Evolutionary conservation across 1,284 basidiomycete species (phyloP), one percentile per base, ranked within the genome.

Genomic region (Ceratobasidium sp.): DNA sequence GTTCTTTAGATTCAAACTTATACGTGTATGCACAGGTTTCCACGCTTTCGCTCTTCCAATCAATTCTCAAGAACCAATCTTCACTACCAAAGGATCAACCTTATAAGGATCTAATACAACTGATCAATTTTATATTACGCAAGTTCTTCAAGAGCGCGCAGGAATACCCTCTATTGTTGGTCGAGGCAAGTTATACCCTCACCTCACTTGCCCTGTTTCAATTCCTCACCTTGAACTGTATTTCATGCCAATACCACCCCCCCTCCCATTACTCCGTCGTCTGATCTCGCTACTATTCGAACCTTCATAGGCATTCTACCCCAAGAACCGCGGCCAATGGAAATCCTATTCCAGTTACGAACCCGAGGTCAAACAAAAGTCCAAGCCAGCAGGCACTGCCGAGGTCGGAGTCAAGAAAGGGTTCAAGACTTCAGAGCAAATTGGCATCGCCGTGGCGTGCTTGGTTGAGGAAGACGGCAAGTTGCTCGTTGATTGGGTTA

Each of bases 81-180:
- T 83, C 85, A 6, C 81, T 95, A 49, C 91, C 93, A 56, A 85
- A 84, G 66, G 87, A 90, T 52, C 86, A 88, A 70, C 81, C 90
- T 1, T 88, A 91, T 78, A 89, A 89, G 73, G 94, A 98, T 77
- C 85, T 97, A 44, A 77, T 91, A 56, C 83, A 84, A 66, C 79
- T 97, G 27, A 87, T 97, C 78, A 90, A 87, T 73, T 98, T 85
- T 77, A 82, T 97, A 64, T 81, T 96, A 66, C 87, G 91, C 49
- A 87, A 90, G 75, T 97, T 96, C 81, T 97, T 98, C 85, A 97
- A 95, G 76, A 84, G 86, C 4, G 82, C 93, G 47, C 83, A 85
- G 66, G 85, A 91, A 71, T 88, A 95, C 71, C 83, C 91, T 0
- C 90, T 96, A 79, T 79, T 96, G 46, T 83, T 93, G 68, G 83